Percentiles rank a stretch among this genome's conserved stretches.
These are phyloP conservation scores for Boletus vermiculosoides DNA, from an alignment of 768 basidiomycete species.

Conservation along the genomic window DNA sequence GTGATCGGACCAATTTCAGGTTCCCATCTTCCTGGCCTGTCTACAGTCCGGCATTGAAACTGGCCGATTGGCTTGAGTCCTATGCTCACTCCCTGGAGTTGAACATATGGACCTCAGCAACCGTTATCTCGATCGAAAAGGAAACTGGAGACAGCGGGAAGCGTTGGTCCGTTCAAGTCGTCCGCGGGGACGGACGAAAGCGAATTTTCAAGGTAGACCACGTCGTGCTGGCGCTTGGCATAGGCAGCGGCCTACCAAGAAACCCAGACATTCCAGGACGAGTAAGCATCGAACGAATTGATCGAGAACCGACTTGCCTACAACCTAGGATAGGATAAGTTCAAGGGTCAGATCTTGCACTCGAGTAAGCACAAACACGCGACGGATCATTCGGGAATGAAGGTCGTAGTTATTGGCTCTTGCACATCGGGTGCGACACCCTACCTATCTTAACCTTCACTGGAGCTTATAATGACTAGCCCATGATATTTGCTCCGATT, in stretches of 20 bases:
- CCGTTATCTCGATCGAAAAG: slow-evolving; percentile 28
- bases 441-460: background rate
- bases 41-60: slow-evolving; percentile 51
- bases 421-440: slow-evolving; percentile 53
- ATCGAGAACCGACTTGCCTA: background rate
- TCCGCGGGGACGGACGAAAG: slow-evolving; percentile 33
- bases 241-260: slow-evolving; percentile 45
- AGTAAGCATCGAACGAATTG: slow-evolving; percentile 25
- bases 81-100: slow-evolving; percentile 62
- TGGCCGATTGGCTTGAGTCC: slow-evolving; percentile 67
- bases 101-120: slow-evolving; percentile 60
- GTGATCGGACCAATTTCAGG: slow-evolving; percentile 26
- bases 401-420: slow-evolving; percentile 66
- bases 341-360: slow-evolving; percentile 63
- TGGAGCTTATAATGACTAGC: slow-evolving; percentile 25
- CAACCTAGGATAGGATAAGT: slow-evolving; percentile 42
- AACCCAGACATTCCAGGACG: slow-evolving; percentile 45
- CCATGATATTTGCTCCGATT: slow-evolving; percentile 52
- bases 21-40: slow-evolving; percentile 63
- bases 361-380: slow-evolving; percentile 56
- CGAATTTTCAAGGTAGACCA: slow-evolving; percentile 46
- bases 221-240: slow-evolving; percentile 48
- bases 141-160: slow-evolving; percentile 33
- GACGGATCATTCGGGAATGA: slow-evolving; percentile 60
- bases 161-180: slow-evolving; percentile 46